Evolutionary conservation across 73 alveolate species (phyloP), one percentile per base, ranked within the genome.

Genomic region (Paramecium pentaurelia): DNA sequence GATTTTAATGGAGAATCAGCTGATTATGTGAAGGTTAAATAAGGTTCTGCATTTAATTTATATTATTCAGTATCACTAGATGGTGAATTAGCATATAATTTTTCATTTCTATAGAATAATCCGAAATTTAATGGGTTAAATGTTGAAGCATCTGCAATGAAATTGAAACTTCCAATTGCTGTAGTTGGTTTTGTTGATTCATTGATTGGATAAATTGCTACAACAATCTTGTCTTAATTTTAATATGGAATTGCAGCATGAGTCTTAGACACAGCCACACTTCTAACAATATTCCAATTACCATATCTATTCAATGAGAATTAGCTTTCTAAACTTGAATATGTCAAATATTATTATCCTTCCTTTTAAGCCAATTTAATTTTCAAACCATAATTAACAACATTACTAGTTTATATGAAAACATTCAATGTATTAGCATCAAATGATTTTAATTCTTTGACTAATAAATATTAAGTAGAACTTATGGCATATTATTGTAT

Each of bases 271-370:
- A 73, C 27, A 14, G 68, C 60, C n/a, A 73, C 58, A 37, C 37
- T 32, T 30, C 47, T 73, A 10, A 73, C 34, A 22, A 1, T 37
- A 36, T 34, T 34, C 87, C 87, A 73, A 30, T 0, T 73, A 30
- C 87, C 87, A 73, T 73, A 73, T 14, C 87, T 22, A 73, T 73
- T 73, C 40, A 73, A 36, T 11, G 11, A 44, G 87, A 73, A 73
- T 8, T 36, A 12, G 5, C n/a, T 38, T 11, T 25, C 60, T 14
- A 40, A 30, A 4, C 37, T 20, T 37, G 25, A 8, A 37, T 37
- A 73, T 2, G 58, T 36, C 8, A 40, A 36, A 18, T 73, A 16
- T 8, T 3, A 18, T 73, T 64, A 64, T 64, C 84, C 84, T 28
- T 64, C 42, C 28, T 32, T 34, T 2, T 8, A 7, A 32, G 42